Evolutionary conservation across 1,284 basidiomycete species (phyloP), one percentile per base, ranked within the genome.

Genomic region (Marasmius fiardii): DNA sequence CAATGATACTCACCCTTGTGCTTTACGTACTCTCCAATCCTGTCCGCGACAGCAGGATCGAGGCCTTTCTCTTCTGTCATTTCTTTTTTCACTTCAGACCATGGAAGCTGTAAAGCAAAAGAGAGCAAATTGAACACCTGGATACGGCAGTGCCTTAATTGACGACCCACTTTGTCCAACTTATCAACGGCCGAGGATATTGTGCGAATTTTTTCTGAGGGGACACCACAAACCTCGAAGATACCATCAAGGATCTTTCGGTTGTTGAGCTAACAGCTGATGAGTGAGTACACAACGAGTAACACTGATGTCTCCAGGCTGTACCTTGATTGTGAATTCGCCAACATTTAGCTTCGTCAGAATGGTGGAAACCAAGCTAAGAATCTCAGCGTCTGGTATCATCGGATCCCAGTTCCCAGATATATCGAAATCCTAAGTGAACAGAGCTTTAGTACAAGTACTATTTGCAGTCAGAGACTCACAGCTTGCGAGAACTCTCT

Each of bases 161-260:
- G 62, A 90, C n/a, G n/a, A n/a, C n/a, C n/a, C n/a, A n/a, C 90
- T 84, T 99, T 99, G 80, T 99, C 97, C 23, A 99, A 84, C 73
- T 99, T 99, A 74, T 99, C 96, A 10, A 99, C 96, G 0, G 96
- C 96, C 11, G 93, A 96, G 1, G 94, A 97, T 65, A 98, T 98
- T n/a, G 88, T 77, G 11, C 96, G 84, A 58, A 92, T 95, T 77
- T 97, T 98, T 48, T 94, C 93, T 28, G 77, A 67, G 0, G 95
- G 92, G 1, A 99, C 96, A 54, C 97, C 97, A 65, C 96, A 98
- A 7, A 98, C 88, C 70, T 93, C 90, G 68, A 99, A 99, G 62
- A 99, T 90, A 49, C 95, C 97, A 69, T 99, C 97, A 21, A 99
- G 80, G 60, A 99, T 92, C 76, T 97, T 98, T 60, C 97, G 84